Evolutionary conservation across 1,139 yeast genomes (phyloP).

Genomic region (Taphrina betulina): DNA sequence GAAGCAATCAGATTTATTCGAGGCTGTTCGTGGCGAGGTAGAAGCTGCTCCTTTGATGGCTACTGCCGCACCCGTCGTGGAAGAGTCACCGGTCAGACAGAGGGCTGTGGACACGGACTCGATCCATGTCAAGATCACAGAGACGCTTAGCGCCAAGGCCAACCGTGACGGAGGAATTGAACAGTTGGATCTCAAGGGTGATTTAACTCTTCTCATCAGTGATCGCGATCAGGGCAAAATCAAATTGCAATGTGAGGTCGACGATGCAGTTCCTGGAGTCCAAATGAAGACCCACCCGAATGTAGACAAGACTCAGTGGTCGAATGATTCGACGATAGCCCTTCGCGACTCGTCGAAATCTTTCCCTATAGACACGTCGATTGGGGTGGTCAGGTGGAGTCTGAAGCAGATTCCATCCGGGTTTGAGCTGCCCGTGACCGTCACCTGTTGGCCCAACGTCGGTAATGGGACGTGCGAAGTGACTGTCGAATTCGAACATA

Average conservation of each 20-base stretch:
- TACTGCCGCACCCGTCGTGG: slow-evolving; percentile 39
- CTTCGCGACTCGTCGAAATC: slow-evolving; percentile 74
- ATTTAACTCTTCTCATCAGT: slow-evolving; percentile 81
- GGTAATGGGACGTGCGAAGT: slow-evolving; percentile 50
- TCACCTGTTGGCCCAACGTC: slow-evolving; percentile 82
- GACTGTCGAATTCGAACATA: slow-evolving; percentile 82
- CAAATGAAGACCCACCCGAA: slow-evolving; percentile 95
- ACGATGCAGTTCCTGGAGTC: slow-evolving; percentile 51
- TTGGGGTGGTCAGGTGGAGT: slow-evolving; percentile 92
- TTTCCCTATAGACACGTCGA: slow-evolving; percentile 88
- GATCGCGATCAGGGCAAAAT: slow-evolving; percentile 66
- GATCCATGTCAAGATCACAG: slow-evolving; percentile 72
- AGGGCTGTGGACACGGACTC: slow-evolving; percentile 62
- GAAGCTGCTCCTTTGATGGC: slow-evolving; percentile 44
- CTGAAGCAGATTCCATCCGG: slow-evolving; percentile 51
- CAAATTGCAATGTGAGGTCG: slow-evolving; percentile 55
- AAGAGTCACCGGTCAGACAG: slow-evolving; percentile 39
- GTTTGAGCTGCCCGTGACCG: slow-evolving; percentile 62
- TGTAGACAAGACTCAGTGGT: slow-evolving; percentile 75
- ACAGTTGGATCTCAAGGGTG: slow-evolving; percentile 83
- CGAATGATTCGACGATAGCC: slow-evolving; percentile 58
- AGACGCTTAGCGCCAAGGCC: slow-evolving; percentile 72
- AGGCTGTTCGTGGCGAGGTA: slow-evolving; percentile 48
- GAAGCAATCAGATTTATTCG: slow-evolving; percentile 44
- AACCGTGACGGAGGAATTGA: slow-evolving; percentile 79